A percentile compares a stretch with the other conserved stretches of the same genome.
These are phyloP conservation scores for Chlorella sp. DNA, from an alignment of 139 green algal genomes.

Conservation along the genomic window DNA sequence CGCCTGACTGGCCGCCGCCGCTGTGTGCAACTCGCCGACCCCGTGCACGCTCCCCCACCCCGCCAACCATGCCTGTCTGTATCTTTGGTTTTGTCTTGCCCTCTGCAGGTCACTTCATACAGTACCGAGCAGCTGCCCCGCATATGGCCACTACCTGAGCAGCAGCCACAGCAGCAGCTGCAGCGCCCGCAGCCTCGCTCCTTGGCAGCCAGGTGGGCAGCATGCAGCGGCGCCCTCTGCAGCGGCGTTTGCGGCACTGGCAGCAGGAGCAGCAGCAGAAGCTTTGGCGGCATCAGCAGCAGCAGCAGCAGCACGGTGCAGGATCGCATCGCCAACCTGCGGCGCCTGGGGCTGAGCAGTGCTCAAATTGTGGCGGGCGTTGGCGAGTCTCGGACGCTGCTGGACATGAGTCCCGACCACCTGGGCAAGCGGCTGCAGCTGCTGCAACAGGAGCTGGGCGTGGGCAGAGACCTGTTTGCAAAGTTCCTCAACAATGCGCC, in stretches of 20 bases:
- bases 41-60: too few relatives aligned
- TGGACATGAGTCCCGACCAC: not conserved
- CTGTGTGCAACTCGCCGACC: too few relatives aligned
- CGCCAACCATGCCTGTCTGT: too few relatives aligned
- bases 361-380: not conserved
- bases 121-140: too few relatives aligned
- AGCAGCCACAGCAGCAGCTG: not conserved
- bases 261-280: conserved; percentile 2
- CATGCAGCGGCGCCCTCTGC: too few relatives aligned
- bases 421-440: not conserved
- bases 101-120: too few relatives aligned
- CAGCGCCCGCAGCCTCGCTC: too few relatives aligned
- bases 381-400: not conserved
- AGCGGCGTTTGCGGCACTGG: too few relatives aligned
- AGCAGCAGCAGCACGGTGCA: not conserved
- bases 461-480: not conserved
- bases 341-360: not conserved
- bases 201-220: too few relatives aligned
- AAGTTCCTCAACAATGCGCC: not conserved
- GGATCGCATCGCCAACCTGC: not conserved
- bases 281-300: not conserved
- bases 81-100: too few relatives aligned
- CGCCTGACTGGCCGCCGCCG: too few relatives aligned
- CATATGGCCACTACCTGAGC: too few relatives aligned
- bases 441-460: conserved; percentile 8